Evolutionary conservation across 2,329 filamentous ascomycete species (phyloP), one percentile per base, ranked within the genome.

Genomic region (Apiospora koreana): DNA sequence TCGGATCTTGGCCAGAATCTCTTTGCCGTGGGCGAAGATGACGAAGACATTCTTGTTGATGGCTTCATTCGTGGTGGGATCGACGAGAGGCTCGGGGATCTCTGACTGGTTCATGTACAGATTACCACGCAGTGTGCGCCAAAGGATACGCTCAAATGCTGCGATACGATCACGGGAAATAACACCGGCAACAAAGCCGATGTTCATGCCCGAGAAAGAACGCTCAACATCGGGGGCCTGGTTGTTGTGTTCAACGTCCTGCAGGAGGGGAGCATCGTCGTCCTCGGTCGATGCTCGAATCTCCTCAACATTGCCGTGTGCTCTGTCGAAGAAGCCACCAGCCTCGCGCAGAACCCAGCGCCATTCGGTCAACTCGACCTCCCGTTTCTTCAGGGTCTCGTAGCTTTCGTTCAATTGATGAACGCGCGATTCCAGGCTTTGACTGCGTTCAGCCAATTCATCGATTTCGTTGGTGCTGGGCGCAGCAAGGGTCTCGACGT

Each of bases 21-120:
- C 95, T 83, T 97, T 97, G 79, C 96, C 96, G 79, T 99, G 96
- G 16, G 96, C 96, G 77, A 99, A 99, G 81, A 99, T 99, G 79
- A 99, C 95, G 79, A 99, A 99, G 69, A 99, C 96, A 77, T 98
- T 99, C 90, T 99, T 99, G 86, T 93, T 91, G 76, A 97, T 88
- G 74, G 93, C 87, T 83, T 98, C 95, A 80, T 98, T 98, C 84
- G 90, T 97, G 79, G 92, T 88, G 21, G 96, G 95, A 81, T 99
- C 94, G 80, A 97, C 87, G 76, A 99, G 92, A 46, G 94, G 91
- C 81, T 99, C 95, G 9, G 94, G 92, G 73, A 99, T 99, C 86
- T 99, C 96, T 50, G 95, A 95, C 86, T 99, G 97, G 84, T 99
- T 99, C 96, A 99, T 99, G 87, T 98, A 99, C 73, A 99, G 86